A percentile compares a stretch with the other conserved stretches of the same genome.
Evolutionary conservation across 2,329 filamentous ascomycete genomes (phyloP).

Genomic region (Shiraia sp.): DNA sequence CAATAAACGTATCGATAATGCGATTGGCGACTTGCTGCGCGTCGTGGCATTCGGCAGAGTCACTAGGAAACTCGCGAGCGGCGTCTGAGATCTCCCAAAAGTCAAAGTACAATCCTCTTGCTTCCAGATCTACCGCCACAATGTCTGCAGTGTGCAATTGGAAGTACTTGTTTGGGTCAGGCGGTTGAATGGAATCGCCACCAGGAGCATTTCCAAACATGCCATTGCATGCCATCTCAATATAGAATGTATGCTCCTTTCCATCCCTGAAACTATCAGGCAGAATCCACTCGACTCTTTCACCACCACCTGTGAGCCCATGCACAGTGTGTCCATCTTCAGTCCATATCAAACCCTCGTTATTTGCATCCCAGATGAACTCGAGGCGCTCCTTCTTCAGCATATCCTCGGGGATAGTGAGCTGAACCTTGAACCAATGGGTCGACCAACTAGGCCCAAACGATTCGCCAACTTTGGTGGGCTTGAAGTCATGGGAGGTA

Average conservation of each 20-base stretch:
- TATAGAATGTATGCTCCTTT: conserved; percentile 85
- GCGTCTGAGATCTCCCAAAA: conserved; percentile 96
- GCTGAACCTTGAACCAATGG: conserved; percentile 89
- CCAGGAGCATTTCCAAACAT: conserved; percentile 95
- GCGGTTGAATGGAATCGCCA: conserved; percentile 86
- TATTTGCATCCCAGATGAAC: conserved; percentile 93
- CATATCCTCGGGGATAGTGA: conserved; percentile 77
- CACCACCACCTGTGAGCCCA: conserved; percentile 86
- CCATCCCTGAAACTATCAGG: conserved; percentile 81
- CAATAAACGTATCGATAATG: conserved; percentile 89
- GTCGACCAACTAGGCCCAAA: conserved; percentile 98
- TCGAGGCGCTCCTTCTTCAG: conserved; percentile 80
- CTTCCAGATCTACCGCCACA: conserved; percentile 84
- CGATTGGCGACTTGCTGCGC: conserved; percentile 81
- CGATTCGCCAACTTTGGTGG: conserved; percentile 72
- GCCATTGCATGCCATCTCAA: conserved; percentile 98
- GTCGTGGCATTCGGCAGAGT: conserved; percentile 87
- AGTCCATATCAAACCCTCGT: conserved; percentile 93
- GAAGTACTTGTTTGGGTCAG: conserved; percentile 81
- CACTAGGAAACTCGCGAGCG: conserved; percentile 83
- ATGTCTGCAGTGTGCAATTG: conserved; percentile 78
- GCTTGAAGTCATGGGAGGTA: conserved; percentile 72
- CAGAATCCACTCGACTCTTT: conserved; percentile 89
- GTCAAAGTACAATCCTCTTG: conserved; percentile 82
- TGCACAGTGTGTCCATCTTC: conserved; percentile 88